phyloP scores from a whole-genome alignment of 2,329 filamentous ascomycete genomes.

The Cercospora janseana region DNA sequence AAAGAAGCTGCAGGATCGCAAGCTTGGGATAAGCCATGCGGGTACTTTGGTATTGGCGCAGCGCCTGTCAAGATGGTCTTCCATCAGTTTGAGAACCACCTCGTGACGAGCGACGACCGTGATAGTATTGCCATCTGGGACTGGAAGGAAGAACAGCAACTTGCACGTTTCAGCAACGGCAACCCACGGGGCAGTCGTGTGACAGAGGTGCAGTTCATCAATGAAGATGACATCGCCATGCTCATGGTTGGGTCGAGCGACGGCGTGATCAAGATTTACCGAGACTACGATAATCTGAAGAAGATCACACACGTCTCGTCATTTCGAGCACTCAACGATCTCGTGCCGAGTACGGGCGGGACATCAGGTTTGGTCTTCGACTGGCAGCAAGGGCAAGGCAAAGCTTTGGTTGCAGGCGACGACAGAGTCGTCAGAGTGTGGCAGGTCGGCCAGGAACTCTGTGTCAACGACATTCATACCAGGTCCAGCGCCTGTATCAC shows the following conservation, averaged over 20 bases:
- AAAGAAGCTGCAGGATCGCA: conserved; percentile 83
- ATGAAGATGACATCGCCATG: conserved; percentile 94
- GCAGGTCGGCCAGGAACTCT: conserved; percentile 92
- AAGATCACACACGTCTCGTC: conserved; percentile 82
- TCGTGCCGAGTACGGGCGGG: conserved; percentile 81
- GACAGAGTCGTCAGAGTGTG: conserved; percentile 93
- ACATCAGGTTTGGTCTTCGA: conserved; percentile 96
- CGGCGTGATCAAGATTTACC: conserved; percentile 88
- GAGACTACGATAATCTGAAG: conserved; percentile 78
- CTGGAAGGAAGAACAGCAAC: conserved; percentile 72
- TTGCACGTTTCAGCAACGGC: conserved; percentile 88
- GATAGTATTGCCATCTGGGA: conserved; percentile 91
- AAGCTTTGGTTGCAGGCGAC: conserved; percentile 91
- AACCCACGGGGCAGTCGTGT: conserved; percentile 90
- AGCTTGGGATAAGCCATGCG: conserved; percentile 80
- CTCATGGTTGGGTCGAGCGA: conserved; percentile 94
- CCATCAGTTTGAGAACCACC: conserved; percentile 95
- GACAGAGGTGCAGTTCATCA: conserved; percentile 94
- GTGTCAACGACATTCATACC: conserved; percentile 87
- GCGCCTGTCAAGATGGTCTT: conserved; percentile 93
- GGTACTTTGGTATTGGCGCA: conserved; percentile 82
- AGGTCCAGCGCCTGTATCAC: conserved; percentile 94
- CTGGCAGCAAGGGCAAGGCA: conserved; percentile 97
- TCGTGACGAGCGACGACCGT: conserved; percentile 88
- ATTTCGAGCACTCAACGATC: conserved; percentile 88